Base-by-base conservation (phyloP, 164 flowering plant species). In the Nelumbo lutea region DNA sequence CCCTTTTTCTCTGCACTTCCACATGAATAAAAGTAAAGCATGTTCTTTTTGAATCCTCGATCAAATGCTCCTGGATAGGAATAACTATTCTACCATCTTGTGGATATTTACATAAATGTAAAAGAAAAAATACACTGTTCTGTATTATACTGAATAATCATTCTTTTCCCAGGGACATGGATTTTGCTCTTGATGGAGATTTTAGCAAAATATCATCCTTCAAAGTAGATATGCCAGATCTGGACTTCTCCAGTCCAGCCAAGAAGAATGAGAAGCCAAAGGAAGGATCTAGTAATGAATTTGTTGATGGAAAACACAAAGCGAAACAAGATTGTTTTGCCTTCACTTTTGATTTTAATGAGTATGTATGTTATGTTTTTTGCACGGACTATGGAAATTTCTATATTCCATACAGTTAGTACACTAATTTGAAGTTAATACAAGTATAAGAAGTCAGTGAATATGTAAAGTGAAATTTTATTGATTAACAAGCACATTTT, bases 171-270 rank as follows among this genome's bases (percentile, higher is more conserved):
- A 94, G 96, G 89, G 93, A 91, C 68, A 80, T 87, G 90, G 96
- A 91, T 78, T 94, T 94, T 63, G 68, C 79, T 75, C 81, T 94
- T 74, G 96, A 84, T 79, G 87, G 82, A 70, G 91, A 81, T 58
- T 90, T 94, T 76, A 80, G 74, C 57, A 91, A 91, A 77, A 69
- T 91, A 66, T 75, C 97, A 67, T 86, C 98, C 40, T 90, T 94
- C 82, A 91, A 87, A 58, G 71, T 94, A 50, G 96, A 88, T 80
- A 83, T 94, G 85, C 55, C 93, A 62, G 97, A 89, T 77, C 82
- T 91, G 75, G 97, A 90, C 81, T 86, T 91, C 75, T 85, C 96
- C 15, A 70, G 79, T 56, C 83, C 89, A 44, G 66, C 86, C 3
- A 82, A 80, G 72, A 90, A 82, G 68, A 66, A 68, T 69, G 73